A percentile compares a stretch with the other conserved stretches of the same genome.
Evolutionary conservation across 306 rosid genomes (phyloP).

Genomic region (Begonia masoniana): DNA sequence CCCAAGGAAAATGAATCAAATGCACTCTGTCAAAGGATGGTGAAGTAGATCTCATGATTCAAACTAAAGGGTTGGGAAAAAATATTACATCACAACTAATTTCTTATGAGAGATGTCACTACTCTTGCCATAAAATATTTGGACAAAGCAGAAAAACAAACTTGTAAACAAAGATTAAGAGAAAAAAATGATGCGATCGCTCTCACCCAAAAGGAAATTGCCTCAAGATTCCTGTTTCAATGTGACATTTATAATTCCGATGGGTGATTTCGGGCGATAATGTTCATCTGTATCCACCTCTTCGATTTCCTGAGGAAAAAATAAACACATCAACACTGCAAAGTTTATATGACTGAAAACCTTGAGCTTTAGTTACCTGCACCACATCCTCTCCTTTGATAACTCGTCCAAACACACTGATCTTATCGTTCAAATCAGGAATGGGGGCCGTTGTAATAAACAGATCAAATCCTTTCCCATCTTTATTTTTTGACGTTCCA

Average conservation of each 20-base stretch:
- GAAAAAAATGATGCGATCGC: too few relatives aligned
- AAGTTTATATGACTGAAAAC: background rate
- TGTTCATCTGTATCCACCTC: slow-evolving; percentile 91
- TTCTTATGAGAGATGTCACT: too few relatives aligned
- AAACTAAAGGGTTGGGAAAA: too few relatives aligned
- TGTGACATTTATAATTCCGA: slow-evolving; percentile 50
- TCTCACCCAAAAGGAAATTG: background rate
- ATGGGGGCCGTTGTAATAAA: slow-evolving; percentile 96
- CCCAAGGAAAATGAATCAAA: too few relatives aligned
- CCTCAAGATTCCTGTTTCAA: slow-evolving; percentile 43
- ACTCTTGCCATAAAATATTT: too few relatives aligned
- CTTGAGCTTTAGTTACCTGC: slow-evolving; percentile 43
- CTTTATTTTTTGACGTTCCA: slow-evolving; percentile 67
- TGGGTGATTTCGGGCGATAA: slow-evolving; percentile 53
- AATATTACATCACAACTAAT: too few relatives aligned
- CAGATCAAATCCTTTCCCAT: slow-evolving; percentile 60
- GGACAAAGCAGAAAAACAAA: too few relatives aligned
- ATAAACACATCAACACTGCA: background rate
- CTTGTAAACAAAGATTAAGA: too few relatives aligned
- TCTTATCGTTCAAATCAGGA: slow-evolving; percentile 81
- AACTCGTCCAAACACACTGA: slow-evolving; percentile 77
- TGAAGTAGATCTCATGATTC: too few relatives aligned
- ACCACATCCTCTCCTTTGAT: slow-evolving; percentile 92
- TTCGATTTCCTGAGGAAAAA: slow-evolving; percentile 44
- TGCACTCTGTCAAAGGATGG: too few relatives aligned